A percentile compares a stretch with the other conserved stretches of the same genome.
These are phyloP conservation scores for Jimgerdemannia flammicorona DNA, from an alignment of 192 early-diverging fungal species.

Conservation along the genomic window DNA sequence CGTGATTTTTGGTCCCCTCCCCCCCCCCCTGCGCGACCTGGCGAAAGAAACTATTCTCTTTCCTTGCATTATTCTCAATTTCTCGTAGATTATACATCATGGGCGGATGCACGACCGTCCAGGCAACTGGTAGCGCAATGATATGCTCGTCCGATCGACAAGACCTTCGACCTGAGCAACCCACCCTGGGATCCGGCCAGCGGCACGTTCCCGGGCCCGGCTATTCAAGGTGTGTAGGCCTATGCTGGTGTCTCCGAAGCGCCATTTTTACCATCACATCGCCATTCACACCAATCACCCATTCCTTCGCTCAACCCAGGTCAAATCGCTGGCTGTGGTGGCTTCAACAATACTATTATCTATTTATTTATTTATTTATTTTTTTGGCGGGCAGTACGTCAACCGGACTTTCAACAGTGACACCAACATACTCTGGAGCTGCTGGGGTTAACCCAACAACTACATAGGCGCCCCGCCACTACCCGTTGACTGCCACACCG, in stretches of 20 bases:
- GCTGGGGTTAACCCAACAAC: background rate
- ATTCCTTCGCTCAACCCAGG: constrained; percentile 1
- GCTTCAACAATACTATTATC: too few relatives aligned
- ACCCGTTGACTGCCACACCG: constrained; percentile 8
- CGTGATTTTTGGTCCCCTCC: background rate
- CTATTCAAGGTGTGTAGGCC: constrained; percentile 2
- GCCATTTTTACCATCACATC: too few relatives aligned
- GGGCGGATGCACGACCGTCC: constrained; percentile 8
- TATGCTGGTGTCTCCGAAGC: too few relatives aligned
- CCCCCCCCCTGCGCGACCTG: background rate
- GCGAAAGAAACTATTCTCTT: too few relatives aligned
- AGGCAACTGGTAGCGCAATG: background rate
- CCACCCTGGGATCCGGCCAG: constrained; percentile 9
- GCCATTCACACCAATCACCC: too few relatives aligned
- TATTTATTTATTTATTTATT: constrained; percentile 3
- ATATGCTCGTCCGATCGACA: constrained; percentile 11
- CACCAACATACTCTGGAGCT: constrained; percentile 1
- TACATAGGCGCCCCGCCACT: background rate
- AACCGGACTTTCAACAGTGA: background rate
- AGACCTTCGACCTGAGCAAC: background rate
- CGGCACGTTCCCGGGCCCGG: constrained; percentile 7
- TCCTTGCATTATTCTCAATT: too few relatives aligned
- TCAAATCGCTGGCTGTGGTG: constrained; percentile 5
- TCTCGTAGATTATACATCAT: constrained; percentile 1
- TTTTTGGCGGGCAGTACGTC: constrained; percentile 13